These are phyloP conservation scores for Lactarius tabidus DNA, from an alignment of 768 basidiomycete genomes.

Conservation along the genomic window DNA sequence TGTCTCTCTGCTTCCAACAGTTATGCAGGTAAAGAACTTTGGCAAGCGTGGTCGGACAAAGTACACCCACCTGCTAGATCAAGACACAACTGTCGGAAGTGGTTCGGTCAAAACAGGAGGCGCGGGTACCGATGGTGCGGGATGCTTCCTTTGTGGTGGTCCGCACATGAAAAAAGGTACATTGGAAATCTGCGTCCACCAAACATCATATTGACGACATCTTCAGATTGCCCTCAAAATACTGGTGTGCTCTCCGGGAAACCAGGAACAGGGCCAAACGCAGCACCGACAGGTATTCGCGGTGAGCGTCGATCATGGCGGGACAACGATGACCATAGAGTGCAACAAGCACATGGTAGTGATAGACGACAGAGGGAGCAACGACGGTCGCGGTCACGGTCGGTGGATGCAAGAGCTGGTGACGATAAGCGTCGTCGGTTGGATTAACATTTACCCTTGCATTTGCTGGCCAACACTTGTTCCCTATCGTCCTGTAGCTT, in stretches of 20 bases:
- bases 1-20: slow-evolving; percentile 81
- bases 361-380: slow-evolving; percentile 26
- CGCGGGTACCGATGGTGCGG: slow-evolving; percentile 50
- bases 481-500: neutral
- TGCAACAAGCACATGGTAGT: slow-evolving; percentile 10
- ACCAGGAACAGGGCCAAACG: slow-evolving; percentile 35
- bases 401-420: slow-evolving; percentile 26
- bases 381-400: slow-evolving; percentile 32
- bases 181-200: neutral
- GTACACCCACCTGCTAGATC: slow-evolving; percentile 93
- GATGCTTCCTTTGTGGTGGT: slow-evolving; percentile 93
- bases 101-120: slow-evolving; percentile 58
- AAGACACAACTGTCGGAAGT: slow-evolving; percentile 72
- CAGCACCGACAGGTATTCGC: slow-evolving; percentile 25
- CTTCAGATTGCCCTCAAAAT: slow-evolving; percentile 37
- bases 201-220: neutral
- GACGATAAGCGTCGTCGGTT: slow-evolving; percentile 35
- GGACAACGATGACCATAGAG: slow-evolving; percentile 23
- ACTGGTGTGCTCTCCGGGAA: slow-evolving; percentile 29
- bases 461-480: neutral
- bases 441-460: neutral
- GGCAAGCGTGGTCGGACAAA: slow-evolving; percentile 90
- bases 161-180: slow-evolving; percentile 89
- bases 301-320: slow-evolving; percentile 28
- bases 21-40: slow-evolving; percentile 97